A percentile compares a stretch with the other conserved stretches of the same genome.
These are phyloP conservation scores for Nepenthes mirabilis DNA, from an alignment of 148 eudicot species.

Conservation along the genomic window DNA sequence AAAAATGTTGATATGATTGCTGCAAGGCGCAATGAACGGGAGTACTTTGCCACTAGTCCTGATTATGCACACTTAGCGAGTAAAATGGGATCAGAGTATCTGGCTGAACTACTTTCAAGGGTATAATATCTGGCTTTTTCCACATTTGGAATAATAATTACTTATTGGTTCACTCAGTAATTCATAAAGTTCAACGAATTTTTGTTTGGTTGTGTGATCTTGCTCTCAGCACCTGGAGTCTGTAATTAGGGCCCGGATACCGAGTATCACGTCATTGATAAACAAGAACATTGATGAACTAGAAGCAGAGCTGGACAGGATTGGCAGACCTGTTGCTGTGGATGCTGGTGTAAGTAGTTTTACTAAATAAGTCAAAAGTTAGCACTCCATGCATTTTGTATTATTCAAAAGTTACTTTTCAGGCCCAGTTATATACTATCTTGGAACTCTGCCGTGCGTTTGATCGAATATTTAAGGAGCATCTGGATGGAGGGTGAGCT, in stretches of 20 bases:
- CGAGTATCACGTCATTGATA: constrained; percentile 69
- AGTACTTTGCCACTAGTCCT: constrained; percentile 65
- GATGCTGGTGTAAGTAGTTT: constrained; percentile 83
- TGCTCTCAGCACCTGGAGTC: constrained; percentile 68
- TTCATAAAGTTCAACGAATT: background rate
- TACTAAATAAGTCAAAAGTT: background rate
- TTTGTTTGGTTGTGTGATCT: constrained; percentile 4
- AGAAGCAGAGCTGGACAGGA: constrained; percentile 85
- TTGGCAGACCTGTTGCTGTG: constrained; percentile 82
- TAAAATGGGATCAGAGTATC: constrained; percentile 84
- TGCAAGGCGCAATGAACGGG: constrained; percentile 62
- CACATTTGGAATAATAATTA: background rate
- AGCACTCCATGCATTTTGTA: background rate
- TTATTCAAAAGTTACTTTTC: constrained; percentile 14
- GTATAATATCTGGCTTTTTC: constrained; percentile 12
- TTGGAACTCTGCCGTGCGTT: constrained; percentile 79
- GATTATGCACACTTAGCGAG: constrained; percentile 61
- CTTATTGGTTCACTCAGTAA: background rate
- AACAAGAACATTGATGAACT: constrained; percentile 83
- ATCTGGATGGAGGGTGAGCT: constrained; percentile 70
- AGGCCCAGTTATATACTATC: constrained; percentile 68
- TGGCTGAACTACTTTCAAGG: constrained; percentile 66
- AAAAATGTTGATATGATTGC: constrained; percentile 59
- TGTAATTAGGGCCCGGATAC: constrained; percentile 72
- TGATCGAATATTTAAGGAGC: constrained; percentile 73